phyloP scores from a whole-genome alignment of 2,329 filamentous ascomycete genomes.

The Venturia carpophila region DNA sequence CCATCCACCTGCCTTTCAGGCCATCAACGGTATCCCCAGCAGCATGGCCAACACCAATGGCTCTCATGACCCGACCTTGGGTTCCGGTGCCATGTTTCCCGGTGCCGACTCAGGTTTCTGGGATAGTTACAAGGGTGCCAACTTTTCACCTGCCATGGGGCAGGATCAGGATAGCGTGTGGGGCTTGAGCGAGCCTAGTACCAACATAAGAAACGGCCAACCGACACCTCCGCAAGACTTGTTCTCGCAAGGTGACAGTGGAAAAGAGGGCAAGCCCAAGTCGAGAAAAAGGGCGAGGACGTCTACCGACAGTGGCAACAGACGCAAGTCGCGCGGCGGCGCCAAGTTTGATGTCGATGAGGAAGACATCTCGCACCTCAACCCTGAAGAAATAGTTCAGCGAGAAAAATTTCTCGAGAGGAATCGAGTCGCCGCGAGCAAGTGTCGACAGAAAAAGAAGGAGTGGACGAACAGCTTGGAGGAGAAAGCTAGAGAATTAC shows the following conservation, averaged over 20 bases:
- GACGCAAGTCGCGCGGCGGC: conserved; percentile 3
- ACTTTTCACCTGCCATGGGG: neutral
- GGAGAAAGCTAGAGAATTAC: conserved; percentile 34
- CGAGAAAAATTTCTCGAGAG: conserved; percentile 56
- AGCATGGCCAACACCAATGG: neutral
- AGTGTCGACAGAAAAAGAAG: conserved; percentile 64
- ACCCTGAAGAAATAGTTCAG: conserved; percentile 28
- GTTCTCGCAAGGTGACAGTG: neutral
- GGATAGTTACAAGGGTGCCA: neutral
- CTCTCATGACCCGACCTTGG: neutral
- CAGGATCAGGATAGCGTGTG: neutral
- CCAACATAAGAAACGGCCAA: neutral
- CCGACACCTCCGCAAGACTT: neutral
- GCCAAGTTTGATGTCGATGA: neutral
- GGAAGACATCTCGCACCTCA: conserved; percentile 7
- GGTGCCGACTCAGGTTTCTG: neutral
- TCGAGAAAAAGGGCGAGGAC: conserved; percentile 12
- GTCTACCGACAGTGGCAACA: neutral
- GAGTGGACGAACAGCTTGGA: conserved; percentile 48
- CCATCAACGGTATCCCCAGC: neutral
- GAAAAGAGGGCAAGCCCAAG: neutral
- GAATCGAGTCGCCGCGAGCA: conserved; percentile 65
- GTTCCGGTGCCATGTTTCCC: neutral
- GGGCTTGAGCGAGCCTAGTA: neutral
- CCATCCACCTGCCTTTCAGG: neutral